Conservation (phyloP, 2,329 filamentous ascomycete genomes). For the Microdochium trichocladiopsis region DNA sequence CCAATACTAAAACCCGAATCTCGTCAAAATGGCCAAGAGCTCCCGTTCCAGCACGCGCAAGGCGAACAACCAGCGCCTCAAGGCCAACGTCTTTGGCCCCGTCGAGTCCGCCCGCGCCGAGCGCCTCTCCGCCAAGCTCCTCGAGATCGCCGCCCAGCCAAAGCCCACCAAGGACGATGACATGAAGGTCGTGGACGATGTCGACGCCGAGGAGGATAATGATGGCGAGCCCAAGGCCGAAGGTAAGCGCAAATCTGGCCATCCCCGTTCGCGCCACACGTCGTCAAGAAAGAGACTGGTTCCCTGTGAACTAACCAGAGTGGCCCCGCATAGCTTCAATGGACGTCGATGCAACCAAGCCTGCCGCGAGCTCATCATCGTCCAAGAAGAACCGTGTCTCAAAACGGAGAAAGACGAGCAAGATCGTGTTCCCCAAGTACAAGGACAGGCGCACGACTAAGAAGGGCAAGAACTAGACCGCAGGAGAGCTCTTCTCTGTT, state of each 20-base stretch:
- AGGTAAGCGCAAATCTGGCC: slow-evolving; percentile 22
- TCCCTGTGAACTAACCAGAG: slow-evolving; percentile 1
- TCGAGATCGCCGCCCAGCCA: slow-evolving; percentile 71
- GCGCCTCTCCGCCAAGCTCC: slow-evolving; percentile 77
- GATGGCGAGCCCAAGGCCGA: slow-evolving; percentile 15
- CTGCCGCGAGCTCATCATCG: slow-evolving; percentile 23
- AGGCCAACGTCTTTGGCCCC: slow-evolving; percentile 77
- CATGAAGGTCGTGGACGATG: slow-evolving; percentile 38
- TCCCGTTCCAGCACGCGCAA: slow-evolving; percentile 73
- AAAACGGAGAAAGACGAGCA: slow-evolving; percentile 49
- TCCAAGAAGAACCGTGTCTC: slow-evolving; percentile 44
- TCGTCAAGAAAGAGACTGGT: too few relatives aligned
- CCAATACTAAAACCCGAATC: too few relatives aligned
- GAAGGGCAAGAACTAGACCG: slow-evolving; percentile 25
- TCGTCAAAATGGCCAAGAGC: slow-evolving; percentile 76
- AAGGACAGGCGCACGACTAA: slow-evolving; percentile 40
- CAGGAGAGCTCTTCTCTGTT: slow-evolving; percentile 13
- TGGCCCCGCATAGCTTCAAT: slow-evolving; percentile 33
- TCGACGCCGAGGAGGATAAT: slow-evolving; percentile 2
- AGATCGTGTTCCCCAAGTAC: slow-evolving; percentile 55
- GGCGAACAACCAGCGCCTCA: slow-evolving; percentile 74
- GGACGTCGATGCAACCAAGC: slow-evolving; percentile 47
- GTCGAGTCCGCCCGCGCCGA: slow-evolving; percentile 72
- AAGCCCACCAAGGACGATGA: slow-evolving; percentile 50
- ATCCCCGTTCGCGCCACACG: too few relatives aligned